Percentiles rank a stretch among this genome's conserved stretches.
Evolutionary conservation across 2,329 filamentous ascomycete species (phyloP).

Genomic region (Verticillium isaacii): DNA sequence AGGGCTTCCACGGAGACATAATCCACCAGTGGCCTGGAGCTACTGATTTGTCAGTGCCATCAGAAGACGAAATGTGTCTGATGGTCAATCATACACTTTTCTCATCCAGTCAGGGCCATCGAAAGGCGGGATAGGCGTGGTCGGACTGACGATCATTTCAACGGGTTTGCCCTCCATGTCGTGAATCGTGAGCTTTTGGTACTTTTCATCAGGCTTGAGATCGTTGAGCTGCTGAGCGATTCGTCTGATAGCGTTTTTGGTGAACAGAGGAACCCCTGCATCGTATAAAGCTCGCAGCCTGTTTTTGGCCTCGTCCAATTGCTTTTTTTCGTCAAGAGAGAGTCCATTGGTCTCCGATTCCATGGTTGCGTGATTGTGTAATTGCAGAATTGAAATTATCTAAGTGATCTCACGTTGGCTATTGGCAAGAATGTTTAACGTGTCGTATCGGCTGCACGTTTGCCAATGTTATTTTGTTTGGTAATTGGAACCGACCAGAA

Average conservation of each 20-base stretch:
- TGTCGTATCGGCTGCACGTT: too few relatives aligned
- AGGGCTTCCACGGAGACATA: neutral
- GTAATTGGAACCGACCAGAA: too few relatives aligned
- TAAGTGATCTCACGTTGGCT: too few relatives aligned
- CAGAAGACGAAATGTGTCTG: neutral
- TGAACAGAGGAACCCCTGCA: neutral
- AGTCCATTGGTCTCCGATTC: too few relatives aligned
- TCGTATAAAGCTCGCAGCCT: neutral
- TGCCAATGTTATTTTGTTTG: too few relatives aligned
- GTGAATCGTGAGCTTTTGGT: too few relatives aligned
- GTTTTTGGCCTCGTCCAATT: neutral
- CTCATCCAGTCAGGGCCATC: neutral
- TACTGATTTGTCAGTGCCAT: neutral
- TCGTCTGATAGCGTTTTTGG: neutral
- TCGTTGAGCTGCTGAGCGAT: neutral
- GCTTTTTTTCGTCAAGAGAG: too few relatives aligned
- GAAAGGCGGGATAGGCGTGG: neutral
- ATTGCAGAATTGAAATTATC: too few relatives aligned
- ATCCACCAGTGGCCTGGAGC: neutral
- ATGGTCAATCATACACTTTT: neutral
- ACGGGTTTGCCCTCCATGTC: too few relatives aligned
- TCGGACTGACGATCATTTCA: neutral
- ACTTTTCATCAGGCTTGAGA: neutral
- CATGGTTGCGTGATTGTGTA: too few relatives aligned
- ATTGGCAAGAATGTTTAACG: too few relatives aligned